Evolutionary conservation across 179 eudicot genomes (phyloP).

Genomic region (Pouteria campechiana): DNA sequence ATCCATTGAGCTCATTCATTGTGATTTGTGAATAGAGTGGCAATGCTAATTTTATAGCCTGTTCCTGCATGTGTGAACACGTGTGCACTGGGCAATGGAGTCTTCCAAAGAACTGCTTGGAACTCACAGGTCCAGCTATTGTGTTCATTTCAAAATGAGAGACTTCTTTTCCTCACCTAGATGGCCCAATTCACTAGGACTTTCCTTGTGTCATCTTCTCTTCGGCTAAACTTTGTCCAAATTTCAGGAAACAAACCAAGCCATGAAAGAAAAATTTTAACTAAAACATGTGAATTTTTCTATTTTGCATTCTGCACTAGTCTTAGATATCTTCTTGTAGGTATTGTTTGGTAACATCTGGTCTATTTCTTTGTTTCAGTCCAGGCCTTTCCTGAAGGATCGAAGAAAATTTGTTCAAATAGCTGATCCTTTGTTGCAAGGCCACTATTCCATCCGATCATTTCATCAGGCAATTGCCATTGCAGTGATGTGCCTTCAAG

Average conservation of each 20-base stretch:
- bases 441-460: conserved; percentile 36
- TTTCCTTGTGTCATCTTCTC: too few relatives aligned
- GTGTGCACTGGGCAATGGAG: conserved; percentile 2
- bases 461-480: conserved; percentile 60
- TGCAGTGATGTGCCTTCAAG: conserved; percentile 68
- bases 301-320: neutral
- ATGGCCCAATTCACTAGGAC: too few relatives aligned
- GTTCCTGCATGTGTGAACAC: neutral
- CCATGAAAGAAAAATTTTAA: too few relatives aligned
- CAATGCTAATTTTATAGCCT: neutral
- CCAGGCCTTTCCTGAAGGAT: conserved; percentile 53
- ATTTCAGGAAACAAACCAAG: too few relatives aligned
- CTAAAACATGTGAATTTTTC: neutral
- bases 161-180: neutral
- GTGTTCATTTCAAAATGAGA: too few relatives aligned
- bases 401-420: conserved; percentile 38
- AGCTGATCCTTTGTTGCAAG: conserved; percentile 62
- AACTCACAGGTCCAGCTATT: neutral
- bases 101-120: neutral
- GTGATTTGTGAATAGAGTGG: too few relatives aligned
- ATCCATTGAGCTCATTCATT: too few relatives aligned
- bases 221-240: too few relatives aligned
- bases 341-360: too few relatives aligned
- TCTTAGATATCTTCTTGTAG: too few relatives aligned
- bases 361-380: conserved; percentile 28